These are phyloP conservation scores for Theobroma cacao DNA, from an alignment of 345 rosid species.

Conservation along the genomic window DNA sequence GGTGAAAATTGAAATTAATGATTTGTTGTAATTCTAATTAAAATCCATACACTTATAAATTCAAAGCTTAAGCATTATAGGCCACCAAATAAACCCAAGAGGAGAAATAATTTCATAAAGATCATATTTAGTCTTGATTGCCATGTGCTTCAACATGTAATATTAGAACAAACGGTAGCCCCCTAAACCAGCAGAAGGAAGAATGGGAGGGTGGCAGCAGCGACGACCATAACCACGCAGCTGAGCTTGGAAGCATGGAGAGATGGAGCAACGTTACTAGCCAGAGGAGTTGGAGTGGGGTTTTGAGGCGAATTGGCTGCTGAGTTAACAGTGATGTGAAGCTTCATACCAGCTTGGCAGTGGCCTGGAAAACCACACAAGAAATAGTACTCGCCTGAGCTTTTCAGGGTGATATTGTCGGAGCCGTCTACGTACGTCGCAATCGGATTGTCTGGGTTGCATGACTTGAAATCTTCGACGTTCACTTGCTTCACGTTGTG, in stretches of 20 bases:
- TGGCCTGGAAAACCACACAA: neutral
- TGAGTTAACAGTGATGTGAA: neutral
- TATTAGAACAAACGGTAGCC: too few species aligned
- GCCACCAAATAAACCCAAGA: too few species aligned
- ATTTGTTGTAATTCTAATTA: too few species aligned
- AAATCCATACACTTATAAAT: too few species aligned
- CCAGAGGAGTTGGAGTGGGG: neutral
- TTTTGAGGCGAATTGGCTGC: neutral
- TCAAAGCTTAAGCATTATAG: too few species aligned
- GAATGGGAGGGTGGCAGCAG: neutral
- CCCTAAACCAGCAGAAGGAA: neutral
- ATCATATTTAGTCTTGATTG: too few species aligned
- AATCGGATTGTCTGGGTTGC: neutral
- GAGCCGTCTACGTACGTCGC: neutral
- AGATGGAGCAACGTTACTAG: neutral
- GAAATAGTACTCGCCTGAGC: neutral
- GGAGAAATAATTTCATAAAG: too few species aligned
- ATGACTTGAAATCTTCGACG: neutral
- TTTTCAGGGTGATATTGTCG: neutral
- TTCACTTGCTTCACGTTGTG: neutral
- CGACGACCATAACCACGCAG: neutral
- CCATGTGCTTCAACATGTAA: too few species aligned
- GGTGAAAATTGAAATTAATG: too few species aligned
- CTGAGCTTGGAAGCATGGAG: neutral
- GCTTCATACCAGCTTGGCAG: neutral